Conservation (phyloP, 164 flowering plant genomes). For the Houttuynia cordata region DNA sequence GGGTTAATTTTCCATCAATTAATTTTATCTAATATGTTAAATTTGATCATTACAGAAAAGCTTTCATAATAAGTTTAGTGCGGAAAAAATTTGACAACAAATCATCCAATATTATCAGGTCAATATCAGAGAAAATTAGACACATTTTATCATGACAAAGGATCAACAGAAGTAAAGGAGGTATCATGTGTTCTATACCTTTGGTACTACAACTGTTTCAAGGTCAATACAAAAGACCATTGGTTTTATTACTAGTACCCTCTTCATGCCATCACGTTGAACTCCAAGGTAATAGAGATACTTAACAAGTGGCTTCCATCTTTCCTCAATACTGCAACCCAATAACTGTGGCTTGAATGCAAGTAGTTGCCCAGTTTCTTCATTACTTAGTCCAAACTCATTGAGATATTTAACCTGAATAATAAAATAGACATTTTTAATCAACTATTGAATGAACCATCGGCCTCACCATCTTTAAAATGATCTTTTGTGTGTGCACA, state of each 20-base stretch:
- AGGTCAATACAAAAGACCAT: slow-evolving; percentile 73
- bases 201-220: slow-evolving; percentile 69
- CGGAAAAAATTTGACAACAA: neutral
- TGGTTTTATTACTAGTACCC: slow-evolving; percentile 71
- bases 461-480: too few relatives aligned
- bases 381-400: slow-evolving; percentile 64
- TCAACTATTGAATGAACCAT: neutral
- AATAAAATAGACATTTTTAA: neutral
- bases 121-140: too few relatives aligned
- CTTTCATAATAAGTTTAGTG: neutral
- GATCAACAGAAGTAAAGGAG: neutral
- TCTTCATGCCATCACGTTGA: slow-evolving; percentile 74
- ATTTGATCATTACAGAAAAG: neutral
- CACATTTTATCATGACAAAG: too few relatives aligned
- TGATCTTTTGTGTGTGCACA: too few relatives aligned
- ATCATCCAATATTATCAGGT: too few relatives aligned
- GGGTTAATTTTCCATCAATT: too few relatives aligned
- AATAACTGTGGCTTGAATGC: slow-evolving; percentile 86
- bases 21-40: too few relatives aligned
- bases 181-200: slow-evolving; percentile 32
- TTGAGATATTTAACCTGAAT: slow-evolving; percentile 66
- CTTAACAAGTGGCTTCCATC: slow-evolving; percentile 90
- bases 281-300: slow-evolving; percentile 82
- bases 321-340: slow-evolving; percentile 78
- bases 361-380: slow-evolving; percentile 61